phyloP scores from a whole-genome alignment of 108 stramenopile genomes.

The Discostella pseudostelligera region DNA sequence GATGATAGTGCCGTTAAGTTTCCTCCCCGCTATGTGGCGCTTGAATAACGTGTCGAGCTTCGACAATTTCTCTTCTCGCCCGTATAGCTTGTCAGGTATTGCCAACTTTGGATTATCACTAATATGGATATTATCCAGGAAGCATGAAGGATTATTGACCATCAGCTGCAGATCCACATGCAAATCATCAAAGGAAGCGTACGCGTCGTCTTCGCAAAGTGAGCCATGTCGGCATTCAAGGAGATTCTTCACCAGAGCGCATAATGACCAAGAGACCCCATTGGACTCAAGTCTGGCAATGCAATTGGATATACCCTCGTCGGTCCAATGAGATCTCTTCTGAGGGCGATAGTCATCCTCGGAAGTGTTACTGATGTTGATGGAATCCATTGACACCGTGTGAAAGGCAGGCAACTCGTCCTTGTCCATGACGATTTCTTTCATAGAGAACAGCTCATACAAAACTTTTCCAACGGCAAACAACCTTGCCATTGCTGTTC shows the following conservation, averaged over 20 bases:
- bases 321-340: neutral
- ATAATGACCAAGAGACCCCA: conserved; percentile 11
- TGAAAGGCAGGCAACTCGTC: neutral
- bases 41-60: conserved; percentile 11
- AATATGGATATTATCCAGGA: conserved; percentile 16
- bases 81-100: conserved; percentile 21
- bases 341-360: neutral
- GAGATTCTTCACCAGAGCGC: conserved; percentile 12
- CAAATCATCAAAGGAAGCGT: conserved; percentile 22
- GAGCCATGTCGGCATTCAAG: conserved; percentile 19
- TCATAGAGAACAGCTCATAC: conserved; percentile 9
- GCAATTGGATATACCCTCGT: neutral
- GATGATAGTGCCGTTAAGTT: conserved; percentile 18
- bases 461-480: conserved; percentile 16
- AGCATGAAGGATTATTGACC: conserved; percentile 16
- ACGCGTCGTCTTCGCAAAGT: conserved; percentile 22
- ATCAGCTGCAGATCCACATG: conserved; percentile 21
- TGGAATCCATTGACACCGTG: neutral
- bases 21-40: neutral
- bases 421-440: neutral
- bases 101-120: neutral
- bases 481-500: conserved; percentile 5
- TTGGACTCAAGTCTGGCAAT: conserved; percentile 6
- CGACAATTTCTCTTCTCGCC: conserved; percentile 18
- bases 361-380: neutral